These are phyloP conservation scores for Entophlyctis luteolus DNA, from an alignment of 192 early-diverging fungal genomes.

Conservation along the genomic window DNA sequence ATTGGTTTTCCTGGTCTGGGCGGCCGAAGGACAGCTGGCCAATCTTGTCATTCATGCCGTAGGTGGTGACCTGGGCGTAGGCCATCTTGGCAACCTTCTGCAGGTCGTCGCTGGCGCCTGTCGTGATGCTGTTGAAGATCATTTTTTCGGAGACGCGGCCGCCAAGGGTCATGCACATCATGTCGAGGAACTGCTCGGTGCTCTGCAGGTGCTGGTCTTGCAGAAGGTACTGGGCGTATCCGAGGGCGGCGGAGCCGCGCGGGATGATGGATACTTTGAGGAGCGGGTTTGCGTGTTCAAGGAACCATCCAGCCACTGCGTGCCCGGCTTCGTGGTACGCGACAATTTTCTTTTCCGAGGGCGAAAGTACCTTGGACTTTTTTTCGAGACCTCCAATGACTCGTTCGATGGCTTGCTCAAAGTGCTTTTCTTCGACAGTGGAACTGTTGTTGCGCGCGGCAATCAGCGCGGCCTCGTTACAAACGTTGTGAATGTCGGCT, in stretches of 20 bases:
- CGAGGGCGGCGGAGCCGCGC: conserved; percentile 88
- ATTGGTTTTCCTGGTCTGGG: conserved; percentile 64
- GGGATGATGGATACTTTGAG: conserved; percentile 99
- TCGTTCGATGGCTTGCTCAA: conserved; percentile 96
- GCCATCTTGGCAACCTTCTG: conserved; percentile 96
- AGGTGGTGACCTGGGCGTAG: conserved; percentile 89
- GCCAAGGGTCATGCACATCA: conserved; percentile 62
- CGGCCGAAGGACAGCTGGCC: conserved; percentile 83
- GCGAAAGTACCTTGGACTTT: conserved; percentile 88
- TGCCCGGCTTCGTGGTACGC: conserved; percentile 99
- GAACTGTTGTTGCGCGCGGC: conserved; percentile 82
- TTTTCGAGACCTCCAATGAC: conserved; percentile 98
- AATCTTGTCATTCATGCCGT: conserved; percentile 88
- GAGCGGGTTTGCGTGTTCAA: conserved; percentile 91
- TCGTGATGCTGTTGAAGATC: conserved; percentile 89
- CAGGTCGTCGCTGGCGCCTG: conserved; percentile 96
- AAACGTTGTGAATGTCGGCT: conserved; percentile 97
- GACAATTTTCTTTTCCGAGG: conserved; percentile 98
- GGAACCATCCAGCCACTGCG: conserved; percentile 97
- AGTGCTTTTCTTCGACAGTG: conserved; percentile 78
- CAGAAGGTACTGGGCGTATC: conserved; percentile 99
- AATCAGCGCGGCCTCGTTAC: conserved; percentile 97
- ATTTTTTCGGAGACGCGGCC: conserved; percentile 75
- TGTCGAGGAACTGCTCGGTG: conserved; percentile 82
- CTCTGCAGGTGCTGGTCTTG: conserved; percentile 96